These are phyloP conservation scores for Corylus heterophylla DNA, from an alignment of 306 rosid genomes.

Conservation along the genomic window DNA sequence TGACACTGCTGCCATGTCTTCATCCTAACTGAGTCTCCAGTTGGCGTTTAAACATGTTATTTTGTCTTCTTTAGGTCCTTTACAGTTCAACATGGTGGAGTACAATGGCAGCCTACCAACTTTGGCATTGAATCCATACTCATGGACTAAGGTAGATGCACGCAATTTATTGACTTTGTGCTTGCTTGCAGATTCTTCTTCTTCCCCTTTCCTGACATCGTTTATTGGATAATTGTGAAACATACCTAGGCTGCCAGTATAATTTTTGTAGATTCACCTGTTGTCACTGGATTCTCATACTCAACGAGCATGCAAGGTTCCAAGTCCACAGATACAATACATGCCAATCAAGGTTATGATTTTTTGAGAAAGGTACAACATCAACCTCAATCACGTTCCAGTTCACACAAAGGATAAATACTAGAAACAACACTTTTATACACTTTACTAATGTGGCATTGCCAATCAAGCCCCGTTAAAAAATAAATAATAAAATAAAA, in stretches of 20 bases:
- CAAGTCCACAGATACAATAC: background rate
- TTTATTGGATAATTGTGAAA: background rate
- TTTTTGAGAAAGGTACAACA: slow-evolving; percentile 27
- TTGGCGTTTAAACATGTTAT: no score
- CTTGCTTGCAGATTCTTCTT: background rate
- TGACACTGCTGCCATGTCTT: no score
- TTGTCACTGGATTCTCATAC: slow-evolving; percentile 37
- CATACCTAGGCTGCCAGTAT: slow-evolving; percentile 26
- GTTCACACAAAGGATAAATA: background rate
- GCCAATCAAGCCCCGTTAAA: no score
- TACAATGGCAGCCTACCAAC: slow-evolving; percentile 40
- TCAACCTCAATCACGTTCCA: background rate
- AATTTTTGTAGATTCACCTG: slow-evolving; percentile 36
- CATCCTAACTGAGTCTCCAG: no score
- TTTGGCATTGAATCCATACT: slow-evolving; percentile 21
- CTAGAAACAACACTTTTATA: no score
- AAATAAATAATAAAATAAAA: no score
- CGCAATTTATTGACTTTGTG: background rate
- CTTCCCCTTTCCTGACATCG: background rate
- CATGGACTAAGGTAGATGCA: slow-evolving; percentile 41
- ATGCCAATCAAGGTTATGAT: slow-evolving; percentile 1
- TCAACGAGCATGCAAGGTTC: slow-evolving; percentile 16
- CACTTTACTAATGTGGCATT: no score
- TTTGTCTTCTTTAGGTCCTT: slow-evolving; percentile 26
- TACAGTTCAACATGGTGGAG: slow-evolving; percentile 26